These are phyloP conservation scores for Filobasidium floriforme DNA, from an alignment of 768 basidiomycete genomes.

Conservation along the genomic window DNA sequence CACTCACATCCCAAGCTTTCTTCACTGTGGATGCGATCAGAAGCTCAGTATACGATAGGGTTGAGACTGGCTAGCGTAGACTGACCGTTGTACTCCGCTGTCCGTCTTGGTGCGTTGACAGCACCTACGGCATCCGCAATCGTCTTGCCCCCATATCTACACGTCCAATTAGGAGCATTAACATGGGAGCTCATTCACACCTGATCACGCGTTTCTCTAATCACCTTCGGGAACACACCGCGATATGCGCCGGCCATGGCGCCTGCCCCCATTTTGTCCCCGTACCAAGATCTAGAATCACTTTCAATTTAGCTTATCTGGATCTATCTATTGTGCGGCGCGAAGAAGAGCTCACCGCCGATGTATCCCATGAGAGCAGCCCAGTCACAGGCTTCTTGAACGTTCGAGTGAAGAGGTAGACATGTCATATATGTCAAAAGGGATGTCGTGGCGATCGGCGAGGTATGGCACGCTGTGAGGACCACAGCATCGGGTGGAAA, in stretches of 20 bases:
- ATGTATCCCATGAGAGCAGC: constrained; percentile 48
- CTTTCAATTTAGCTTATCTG: background rate
- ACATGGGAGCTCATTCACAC: constrained; percentile 6
- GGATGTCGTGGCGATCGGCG: constrained; percentile 50
- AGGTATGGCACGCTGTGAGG: constrained; percentile 47
- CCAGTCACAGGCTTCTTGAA: constrained; percentile 43
- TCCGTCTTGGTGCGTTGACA: constrained; percentile 49
- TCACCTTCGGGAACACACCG: constrained; percentile 38
- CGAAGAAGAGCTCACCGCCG: constrained; percentile 45
- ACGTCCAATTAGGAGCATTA: background rate
- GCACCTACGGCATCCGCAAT: constrained; percentile 49
- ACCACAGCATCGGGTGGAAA: constrained; percentile 35
- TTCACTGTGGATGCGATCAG: constrained; percentile 30
- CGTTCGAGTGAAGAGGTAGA: constrained; percentile 41
- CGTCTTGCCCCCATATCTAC: constrained; percentile 46
- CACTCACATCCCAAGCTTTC: constrained; percentile 45
- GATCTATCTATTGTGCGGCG: too few relatives aligned
- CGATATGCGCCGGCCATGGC: constrained; percentile 44
- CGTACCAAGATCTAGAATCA: constrained; percentile 34
- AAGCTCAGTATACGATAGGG: constrained; percentile 12
- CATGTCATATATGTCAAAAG: constrained; percentile 49
- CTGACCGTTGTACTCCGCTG: constrained; percentile 45
- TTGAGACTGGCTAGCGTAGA: too few relatives aligned
- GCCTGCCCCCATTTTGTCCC: constrained; percentile 36
- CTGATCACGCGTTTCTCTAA: background rate